A percentile compares a stretch with the other conserved stretches of the same genome.
These are phyloP conservation scores for Entomortierella beljakovae DNA, from an alignment of 192 early-diverging fungal genomes.

Conservation along the genomic window DNA sequence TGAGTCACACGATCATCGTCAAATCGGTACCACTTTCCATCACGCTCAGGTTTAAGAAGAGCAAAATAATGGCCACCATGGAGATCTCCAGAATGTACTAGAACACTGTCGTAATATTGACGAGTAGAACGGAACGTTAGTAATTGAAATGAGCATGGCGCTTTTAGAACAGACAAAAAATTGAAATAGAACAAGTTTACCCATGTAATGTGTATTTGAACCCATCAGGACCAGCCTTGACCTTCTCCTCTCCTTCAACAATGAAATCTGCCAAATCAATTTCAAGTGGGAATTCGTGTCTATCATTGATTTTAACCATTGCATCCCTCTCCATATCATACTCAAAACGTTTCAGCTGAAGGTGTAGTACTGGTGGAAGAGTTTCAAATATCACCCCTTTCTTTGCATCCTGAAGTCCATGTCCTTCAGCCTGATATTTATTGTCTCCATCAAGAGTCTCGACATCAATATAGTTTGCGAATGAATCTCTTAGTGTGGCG, in stretches of 20 bases:
- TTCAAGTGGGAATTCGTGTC: conserved; percentile 90
- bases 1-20: conserved; percentile 96
- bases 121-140: background rate
- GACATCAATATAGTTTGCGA: conserved; percentile 88
- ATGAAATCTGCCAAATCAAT: conserved; percentile 92
- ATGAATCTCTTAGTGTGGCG: conserved; percentile 87
- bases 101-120: conserved; percentile 66
- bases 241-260: conserved; percentile 69
- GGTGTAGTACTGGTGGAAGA: conserved; percentile 94
- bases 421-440: conserved; percentile 92
- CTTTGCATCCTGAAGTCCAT: conserved; percentile 94
- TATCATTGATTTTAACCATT: conserved; percentile 98
- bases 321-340: conserved; percentile 92
- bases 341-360: conserved; percentile 98
- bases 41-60: conserved; percentile 82
- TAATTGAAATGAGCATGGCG: background rate
- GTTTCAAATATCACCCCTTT: conserved; percentile 96
- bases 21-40: conserved; percentile 92
- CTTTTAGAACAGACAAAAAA: background rate
- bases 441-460: conserved; percentile 98
- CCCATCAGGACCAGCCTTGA: conserved; percentile 62
- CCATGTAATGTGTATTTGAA: conserved; percentile 86
- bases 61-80: conserved; percentile 96
- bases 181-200: background rate
- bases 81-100: conserved; percentile 96